Base-by-base conservation (phyloP, 2,329 filamentous ascomycete genomes). In the Alternaria gaisen region DNA sequence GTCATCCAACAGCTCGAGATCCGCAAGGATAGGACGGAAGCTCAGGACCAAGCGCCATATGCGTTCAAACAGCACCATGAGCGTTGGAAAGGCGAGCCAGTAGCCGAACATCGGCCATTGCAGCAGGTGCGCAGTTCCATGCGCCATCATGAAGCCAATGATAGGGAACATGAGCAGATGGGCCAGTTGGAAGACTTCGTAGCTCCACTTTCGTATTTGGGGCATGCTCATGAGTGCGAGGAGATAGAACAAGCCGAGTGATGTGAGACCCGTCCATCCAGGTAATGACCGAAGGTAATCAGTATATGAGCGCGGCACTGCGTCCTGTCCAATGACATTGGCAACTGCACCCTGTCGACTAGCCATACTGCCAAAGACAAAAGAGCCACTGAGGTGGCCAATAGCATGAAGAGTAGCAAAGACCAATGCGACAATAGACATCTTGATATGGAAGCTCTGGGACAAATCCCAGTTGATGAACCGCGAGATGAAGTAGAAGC, bases 111-210 rank as follows among this genome's bases (percentile, higher is more conserved):
- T 86, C 1, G 85, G 84, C 72, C 77, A 82, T 63, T 87, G 85
- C 0, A 88, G 69, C 0, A 87, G 72, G 3, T 72, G 80, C 0
- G 80, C 77, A 0, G 84, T 84, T 0, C 86, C 86, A 64, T 88
- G 86, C 0, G 83, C 85, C 71, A 83, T 83, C 67, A 87, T 80
- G 0, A 87, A 75, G 0, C 82, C 85, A 28, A 88, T 83, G 20
- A 88, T 84, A 9, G 85, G 86, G 42, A 83, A 87, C 83, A 87
- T 87, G 38, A 88, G 80, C 7, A 87, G 62, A 63, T 88, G 86
- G 0, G 82, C 83, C 0, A 87, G 75, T 64, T 88, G 85, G 62
- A 88, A 88, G 20, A 86, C 66, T 64, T 88, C 84, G 53, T 87
- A 87, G 63, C 80, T 85, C 80, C 81, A 82, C 14, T 77, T 81